Conservation (phyloP, 129 eudicot genomes). For the Flaveria trinervia region DNA sequence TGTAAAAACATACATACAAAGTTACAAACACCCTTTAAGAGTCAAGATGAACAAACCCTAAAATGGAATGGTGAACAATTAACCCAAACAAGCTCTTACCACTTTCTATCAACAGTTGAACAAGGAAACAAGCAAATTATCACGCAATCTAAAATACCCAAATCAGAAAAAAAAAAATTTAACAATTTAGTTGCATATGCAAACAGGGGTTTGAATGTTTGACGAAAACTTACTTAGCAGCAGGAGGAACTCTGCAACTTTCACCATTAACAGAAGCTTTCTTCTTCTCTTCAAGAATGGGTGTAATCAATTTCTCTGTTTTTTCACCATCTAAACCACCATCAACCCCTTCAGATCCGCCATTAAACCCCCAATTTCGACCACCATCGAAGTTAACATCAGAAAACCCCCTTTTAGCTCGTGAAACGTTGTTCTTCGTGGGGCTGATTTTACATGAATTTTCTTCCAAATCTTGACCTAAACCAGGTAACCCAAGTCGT, state of each 20-base stretch:
- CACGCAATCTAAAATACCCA: background rate
- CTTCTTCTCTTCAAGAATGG: conserved; percentile 52
- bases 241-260: conserved; percentile 43
- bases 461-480: conserved; percentile 46
- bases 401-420: conserved; percentile 74
- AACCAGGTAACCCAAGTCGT: conserved; percentile 93
- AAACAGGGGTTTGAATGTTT: background rate
- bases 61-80: background rate
- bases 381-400: conserved; percentile 55
- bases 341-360: conserved; percentile 44
- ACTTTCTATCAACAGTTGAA: background rate
- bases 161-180: background rate
- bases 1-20: background rate
- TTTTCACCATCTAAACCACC: conserved; percentile 31
- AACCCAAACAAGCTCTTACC: conserved; percentile 5
- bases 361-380: conserved; percentile 57
- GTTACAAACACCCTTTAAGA: background rate
- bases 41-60: background rate
- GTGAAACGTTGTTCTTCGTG: conserved; percentile 42
- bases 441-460: conserved; percentile 20
- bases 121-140: background rate
- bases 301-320: conserved; percentile 27
- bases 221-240: conserved; percentile 58
- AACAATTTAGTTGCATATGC: background rate
- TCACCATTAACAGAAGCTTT: conserved; percentile 38